Conservation (phyloP, 371 early-diverging fungal species). For the Mortierella sp. region DNA sequence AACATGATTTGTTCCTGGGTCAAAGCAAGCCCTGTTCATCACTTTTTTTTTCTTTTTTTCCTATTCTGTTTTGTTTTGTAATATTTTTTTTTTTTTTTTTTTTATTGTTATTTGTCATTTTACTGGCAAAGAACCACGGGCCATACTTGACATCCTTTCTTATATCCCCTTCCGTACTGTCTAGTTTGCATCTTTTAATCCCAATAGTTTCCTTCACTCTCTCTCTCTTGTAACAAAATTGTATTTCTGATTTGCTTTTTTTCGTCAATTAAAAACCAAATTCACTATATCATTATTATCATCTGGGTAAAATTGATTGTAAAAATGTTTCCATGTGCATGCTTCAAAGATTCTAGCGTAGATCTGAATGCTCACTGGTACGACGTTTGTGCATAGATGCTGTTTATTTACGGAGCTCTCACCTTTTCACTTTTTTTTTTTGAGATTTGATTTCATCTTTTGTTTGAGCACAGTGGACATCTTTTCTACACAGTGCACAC, state of each 20-base stretch:
- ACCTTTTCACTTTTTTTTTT: too few relatives aligned
- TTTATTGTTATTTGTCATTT: background rate
- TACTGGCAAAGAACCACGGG: conserved; percentile 12
- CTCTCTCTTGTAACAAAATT: conserved; percentile 47
- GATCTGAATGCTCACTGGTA: background rate
- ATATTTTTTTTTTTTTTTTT: conserved; percentile 12
- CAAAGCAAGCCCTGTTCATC: conserved; percentile 1
- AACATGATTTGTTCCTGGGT: background rate
- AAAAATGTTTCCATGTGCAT: too few relatives aligned
- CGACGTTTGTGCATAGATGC: too few relatives aligned
- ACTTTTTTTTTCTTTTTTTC: conserved; percentile 12
- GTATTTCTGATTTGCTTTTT: conserved; percentile 30
- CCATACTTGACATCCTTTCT: conserved; percentile 8
- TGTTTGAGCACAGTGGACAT: background rate
- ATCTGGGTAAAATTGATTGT: background rate
- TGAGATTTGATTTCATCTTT: too few relatives aligned
- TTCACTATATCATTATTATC: conserved; percentile 4
- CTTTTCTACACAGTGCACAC: background rate
- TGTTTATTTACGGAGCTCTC: too few relatives aligned
- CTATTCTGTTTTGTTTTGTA: conserved; percentile 22
- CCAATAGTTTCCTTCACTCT: conserved; percentile 11
- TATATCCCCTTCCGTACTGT: conserved; percentile 24
- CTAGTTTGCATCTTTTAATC: conserved; percentile 8
- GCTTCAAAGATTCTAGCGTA: too few relatives aligned
- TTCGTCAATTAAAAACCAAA: conserved; percentile 17